A percentile compares a stretch with the other conserved stretches of the same genome.
These are phyloP conservation scores for Sabuloglossum arenarium DNA, from an alignment of 495 filamentous ascomycete species.

Conservation along the genomic window DNA sequence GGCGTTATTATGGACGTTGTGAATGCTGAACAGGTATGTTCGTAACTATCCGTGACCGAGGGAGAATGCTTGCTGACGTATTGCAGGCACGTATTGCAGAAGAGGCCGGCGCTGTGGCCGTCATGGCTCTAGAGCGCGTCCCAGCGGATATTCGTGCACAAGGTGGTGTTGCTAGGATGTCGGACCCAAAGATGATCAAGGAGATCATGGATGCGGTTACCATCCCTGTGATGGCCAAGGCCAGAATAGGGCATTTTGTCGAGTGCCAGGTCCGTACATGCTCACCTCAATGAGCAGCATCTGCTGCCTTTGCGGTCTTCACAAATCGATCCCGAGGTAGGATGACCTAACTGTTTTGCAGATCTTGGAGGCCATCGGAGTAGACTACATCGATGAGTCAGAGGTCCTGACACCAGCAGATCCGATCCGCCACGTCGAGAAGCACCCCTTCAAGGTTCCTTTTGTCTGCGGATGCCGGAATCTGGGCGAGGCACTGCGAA, in stretches of 20 bases:
- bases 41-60: background rate
- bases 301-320: background rate
- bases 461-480: constrained; percentile 97
- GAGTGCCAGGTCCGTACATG: constrained; percentile 59
- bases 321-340: background rate
- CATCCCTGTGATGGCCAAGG: constrained; percentile 98
- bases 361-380: constrained; percentile 85
- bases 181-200: constrained; percentile 84
- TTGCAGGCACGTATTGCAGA: constrained; percentile 76
- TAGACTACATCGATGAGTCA: constrained; percentile 96
- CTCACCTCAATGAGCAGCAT: background rate
- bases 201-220: constrained; percentile 95
- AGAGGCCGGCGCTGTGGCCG: constrained; percentile 84
- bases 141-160: constrained; percentile 87
- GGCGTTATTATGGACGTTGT: constrained; percentile 99
- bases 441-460: constrained; percentile 60
- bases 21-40: constrained; percentile 59
- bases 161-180: constrained; percentile 94
- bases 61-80: background rate
- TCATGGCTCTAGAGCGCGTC: constrained; percentile 97
- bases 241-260: constrained; percentile 91
- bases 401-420: constrained; percentile 96
- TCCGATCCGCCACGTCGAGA: constrained; percentile 75
- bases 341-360: constrained; percentile 14
- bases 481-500: constrained; percentile 78